A percentile compares a stretch with the other conserved stretches of the same genome.
These are phyloP conservation scores for Torulaspora microellipsoides DNA, from an alignment of 805 yeast genomes.

Conservation along the genomic window DNA sequence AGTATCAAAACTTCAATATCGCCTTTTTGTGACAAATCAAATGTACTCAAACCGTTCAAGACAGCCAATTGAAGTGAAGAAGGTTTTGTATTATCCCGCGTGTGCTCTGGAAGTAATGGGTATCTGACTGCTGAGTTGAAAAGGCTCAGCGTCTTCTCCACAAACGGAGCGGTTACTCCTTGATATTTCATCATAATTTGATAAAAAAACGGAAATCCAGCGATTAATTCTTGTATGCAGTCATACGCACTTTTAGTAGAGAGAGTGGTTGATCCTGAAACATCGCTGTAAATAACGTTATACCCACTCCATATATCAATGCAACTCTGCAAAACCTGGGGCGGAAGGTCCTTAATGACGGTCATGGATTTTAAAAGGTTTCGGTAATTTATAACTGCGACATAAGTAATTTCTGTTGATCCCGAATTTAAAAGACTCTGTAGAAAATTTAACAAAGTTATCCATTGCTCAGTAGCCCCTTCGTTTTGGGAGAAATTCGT, in stretches of 20 bases:
- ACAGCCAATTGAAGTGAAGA: constrained; percentile 63
- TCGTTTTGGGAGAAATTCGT: constrained; percentile 28
- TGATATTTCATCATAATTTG: constrained; percentile 32
- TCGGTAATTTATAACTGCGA: constrained; percentile 53
- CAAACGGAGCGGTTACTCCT: constrained; percentile 34
- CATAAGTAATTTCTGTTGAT: constrained; percentile 40
- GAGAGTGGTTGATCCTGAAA: constrained; percentile 25
- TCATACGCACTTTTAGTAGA: constrained; percentile 48
- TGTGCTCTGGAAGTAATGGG: constrained; percentile 61
- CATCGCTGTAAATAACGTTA: constrained; percentile 42
- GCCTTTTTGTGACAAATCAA: constrained; percentile 30
- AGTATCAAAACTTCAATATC: constrained; percentile 44
- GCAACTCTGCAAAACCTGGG: constrained; percentile 33
- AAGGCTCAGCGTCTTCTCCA: constrained; percentile 50
- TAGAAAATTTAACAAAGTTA: constrained; percentile 48
- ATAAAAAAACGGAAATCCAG: constrained; percentile 49
- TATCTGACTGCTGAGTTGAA: constrained; percentile 65
- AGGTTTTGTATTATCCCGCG: constrained; percentile 50
- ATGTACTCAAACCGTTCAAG: constrained; percentile 42
- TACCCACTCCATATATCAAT: constrained; percentile 50
- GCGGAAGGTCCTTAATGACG: constrained; percentile 33
- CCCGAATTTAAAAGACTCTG: constrained; percentile 38
- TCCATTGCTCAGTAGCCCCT: constrained; percentile 46
- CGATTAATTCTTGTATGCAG: constrained; percentile 51
- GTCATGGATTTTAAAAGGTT: constrained; percentile 46